phyloP scores from a whole-genome alignment of 140 eudicot species.

The Ambrosia hybrid region DNA sequence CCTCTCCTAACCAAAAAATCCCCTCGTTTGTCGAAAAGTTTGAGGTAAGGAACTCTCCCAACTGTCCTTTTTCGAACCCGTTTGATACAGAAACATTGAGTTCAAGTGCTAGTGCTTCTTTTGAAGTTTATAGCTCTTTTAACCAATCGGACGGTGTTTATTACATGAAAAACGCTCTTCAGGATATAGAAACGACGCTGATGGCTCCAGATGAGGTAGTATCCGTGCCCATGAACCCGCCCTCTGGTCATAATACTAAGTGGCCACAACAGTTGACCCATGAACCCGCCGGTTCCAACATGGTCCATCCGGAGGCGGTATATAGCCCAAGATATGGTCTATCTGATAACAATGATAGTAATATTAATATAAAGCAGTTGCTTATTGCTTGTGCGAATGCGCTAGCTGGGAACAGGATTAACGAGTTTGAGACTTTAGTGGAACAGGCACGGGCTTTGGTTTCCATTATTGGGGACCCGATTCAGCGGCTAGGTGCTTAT shows the following conservation, averaged over 20 bases:
- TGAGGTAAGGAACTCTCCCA: slow-evolving; percentile 65
- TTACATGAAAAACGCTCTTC: slow-evolving; percentile 55
- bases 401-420: slow-evolving; percentile 48
- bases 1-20: slow-evolving; percentile 38
- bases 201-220: slow-evolving; percentile 74
- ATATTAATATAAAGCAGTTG: slow-evolving; percentile 54
- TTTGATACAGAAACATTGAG: slow-evolving; percentile 59
- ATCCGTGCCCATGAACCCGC: slow-evolving; percentile 33
- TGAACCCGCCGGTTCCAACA: slow-evolving; percentile 32
- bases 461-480: slow-evolving; percentile 79
- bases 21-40: slow-evolving; percentile 50
- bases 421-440: slow-evolving; percentile 55
- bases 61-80: slow-evolving; percentile 63
- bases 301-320: slow-evolving; percentile 37
- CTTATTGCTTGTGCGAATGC: slow-evolving; percentile 80
- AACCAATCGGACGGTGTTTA: slow-evolving; percentile 38
- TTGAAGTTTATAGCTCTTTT: slow-evolving; percentile 50
- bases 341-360: slow-evolving; percentile 10
- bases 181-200: slow-evolving; percentile 67
- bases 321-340: slow-evolving; percentile 33
- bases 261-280: slow-evolving; percentile 48
- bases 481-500: slow-evolving; percentile 93
- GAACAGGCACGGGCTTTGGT: slow-evolving; percentile 52
- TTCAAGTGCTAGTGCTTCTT: slow-evolving; percentile 60
- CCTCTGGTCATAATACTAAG: slow-evolving; percentile 35